Base-by-base conservation (phyloP, 2,329 filamentous ascomycete species). In the Diaporthe sp. region DNA sequence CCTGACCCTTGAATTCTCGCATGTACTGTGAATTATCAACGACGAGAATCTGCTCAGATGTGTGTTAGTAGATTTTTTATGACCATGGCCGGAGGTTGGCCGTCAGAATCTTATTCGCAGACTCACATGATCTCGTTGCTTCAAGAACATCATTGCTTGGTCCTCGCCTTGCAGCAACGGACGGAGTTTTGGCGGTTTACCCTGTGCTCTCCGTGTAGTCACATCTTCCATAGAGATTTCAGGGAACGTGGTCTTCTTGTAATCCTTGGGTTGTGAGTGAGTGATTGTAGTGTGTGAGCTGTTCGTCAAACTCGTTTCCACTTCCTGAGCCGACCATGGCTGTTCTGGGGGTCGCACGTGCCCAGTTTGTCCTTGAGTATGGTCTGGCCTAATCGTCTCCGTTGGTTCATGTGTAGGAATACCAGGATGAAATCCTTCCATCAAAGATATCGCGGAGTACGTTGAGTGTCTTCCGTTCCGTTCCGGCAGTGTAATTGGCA, bases 81-180 rank as follows among this genome's bases (percentile, higher is more conserved):
- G 2, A 25, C 25, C 7, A 17, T n/a, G 15, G 7, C 1, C 2
- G 13, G 8, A 7, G 8, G 2, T 25, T 28, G 3, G 1, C 19
- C 1, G 28, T 37, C 6, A 49, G 10, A 1, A 57, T 51, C 8
- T 28, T 15, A 8, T 17, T 22, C 6, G 4, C 0, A 49, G 34
- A 72, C 70, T 72, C 2, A 61, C 70, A 61, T 72, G 70, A 34
- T 72, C 70, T 61, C 70, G 19, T 13, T 51, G 37, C 28, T 61
- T 44, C 55, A 72, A 17, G 5, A 51, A 28, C 0, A 3, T 4
- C 70, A 72, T 72, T 4, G 70, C 70, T 2, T 51, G 42, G 10
- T 39, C 22, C 31, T 72, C 55, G 9, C 70, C 70, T 3, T 0
- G 8, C 10, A 72, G 55, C n/a, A n/a, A 25, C 3, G 0, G 10